Conservation (phyloP, 2,329 filamentous ascomycete genomes). For the Iodosphaeria phyllophila region DNA sequence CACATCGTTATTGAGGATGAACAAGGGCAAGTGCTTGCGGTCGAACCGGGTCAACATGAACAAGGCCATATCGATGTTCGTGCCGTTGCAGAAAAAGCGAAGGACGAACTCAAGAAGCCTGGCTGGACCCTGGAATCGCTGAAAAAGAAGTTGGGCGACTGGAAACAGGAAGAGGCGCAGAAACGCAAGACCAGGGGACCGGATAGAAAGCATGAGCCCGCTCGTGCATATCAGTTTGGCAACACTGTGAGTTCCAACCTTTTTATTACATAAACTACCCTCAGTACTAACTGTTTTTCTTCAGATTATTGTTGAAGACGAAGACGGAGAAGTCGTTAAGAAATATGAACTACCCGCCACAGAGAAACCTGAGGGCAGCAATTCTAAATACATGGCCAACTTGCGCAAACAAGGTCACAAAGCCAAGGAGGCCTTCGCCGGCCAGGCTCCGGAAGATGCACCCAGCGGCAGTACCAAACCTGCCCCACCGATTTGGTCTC, state of each 20-base stretch:
- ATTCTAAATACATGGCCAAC: constrained; percentile 31
- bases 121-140: constrained; percentile 25
- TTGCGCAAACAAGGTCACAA: constrained; percentile 22
- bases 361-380: constrained; percentile 21
- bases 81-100: constrained; percentile 15
- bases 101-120: constrained; percentile 16
- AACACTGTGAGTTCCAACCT: constrained; percentile 38
- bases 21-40: constrained; percentile 68
- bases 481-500: constrained; percentile 8
- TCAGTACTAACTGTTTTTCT: constrained; percentile 12
- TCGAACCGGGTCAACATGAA: constrained; percentile 24
- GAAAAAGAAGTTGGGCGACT: constrained; percentile 29
- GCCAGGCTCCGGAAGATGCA: constrained; percentile 10
- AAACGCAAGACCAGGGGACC: constrained; percentile 39
- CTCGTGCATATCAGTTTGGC: constrained; percentile 71
- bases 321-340: constrained; percentile 73
- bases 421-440: constrained; percentile 5
- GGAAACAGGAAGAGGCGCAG: constrained; percentile 39
- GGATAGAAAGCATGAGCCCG: constrained; percentile 45
- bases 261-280: neutral
- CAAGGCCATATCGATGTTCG: constrained; percentile 9
- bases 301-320: constrained; percentile 72
- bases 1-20: constrained; percentile 68
- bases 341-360: constrained; percentile 49
- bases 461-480: constrained; percentile 5